Percentiles rank a stretch among this genome's conserved stretches.
phyloP scores from a whole-genome alignment of 768 basidiomycete species.

The Serendipita sp. region DNA sequence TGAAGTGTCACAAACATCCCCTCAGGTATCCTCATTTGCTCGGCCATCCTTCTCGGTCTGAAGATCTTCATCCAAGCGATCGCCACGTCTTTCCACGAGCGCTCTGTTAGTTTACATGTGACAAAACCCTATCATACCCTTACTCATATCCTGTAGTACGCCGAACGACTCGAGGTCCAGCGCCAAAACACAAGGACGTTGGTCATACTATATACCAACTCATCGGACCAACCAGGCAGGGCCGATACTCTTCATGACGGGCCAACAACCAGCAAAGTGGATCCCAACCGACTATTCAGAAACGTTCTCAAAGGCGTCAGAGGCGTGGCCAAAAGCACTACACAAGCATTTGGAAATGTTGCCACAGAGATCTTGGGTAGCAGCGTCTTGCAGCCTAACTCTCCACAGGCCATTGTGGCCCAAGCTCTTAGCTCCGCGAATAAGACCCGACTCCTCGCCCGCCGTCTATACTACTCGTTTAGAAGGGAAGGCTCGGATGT shows the following conservation, averaged over 20 bases:
- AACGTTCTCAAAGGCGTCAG: conserved; percentile 56
- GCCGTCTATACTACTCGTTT: conserved; percentile 78
- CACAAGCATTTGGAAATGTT: conserved; percentile 52
- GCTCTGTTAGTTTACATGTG: conserved; percentile 25
- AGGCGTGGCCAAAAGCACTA: conserved; percentile 62
- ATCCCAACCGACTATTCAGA: conserved; percentile 50
- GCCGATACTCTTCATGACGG: conserved; percentile 40
- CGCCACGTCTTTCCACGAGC: conserved; percentile 64
- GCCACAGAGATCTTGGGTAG: conserved; percentile 45
- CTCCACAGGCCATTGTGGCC: conserved; percentile 64
- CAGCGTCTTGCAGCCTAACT: conserved; percentile 78
- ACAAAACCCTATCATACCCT: not conserved
- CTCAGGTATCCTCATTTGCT: conserved; percentile 58
- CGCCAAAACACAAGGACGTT: conserved; percentile 61
- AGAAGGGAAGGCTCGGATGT: conserved; percentile 40
- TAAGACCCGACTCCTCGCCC: conserved; percentile 66
- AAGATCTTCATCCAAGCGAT: conserved; percentile 83
- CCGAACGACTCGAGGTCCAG: conserved; percentile 70
- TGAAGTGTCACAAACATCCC: conserved; percentile 22
- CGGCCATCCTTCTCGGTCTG: conserved; percentile 56
- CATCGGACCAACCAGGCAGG: conserved; percentile 53
- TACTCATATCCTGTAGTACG: conserved; percentile 12
- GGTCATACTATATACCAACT: conserved; percentile 63
- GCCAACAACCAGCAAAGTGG: conserved; percentile 21
- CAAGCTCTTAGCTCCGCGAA: conserved; percentile 64